Base-by-base conservation (phyloP, 1,139 yeast genomes). In the Debaryomyces psychrophilus region DNA sequence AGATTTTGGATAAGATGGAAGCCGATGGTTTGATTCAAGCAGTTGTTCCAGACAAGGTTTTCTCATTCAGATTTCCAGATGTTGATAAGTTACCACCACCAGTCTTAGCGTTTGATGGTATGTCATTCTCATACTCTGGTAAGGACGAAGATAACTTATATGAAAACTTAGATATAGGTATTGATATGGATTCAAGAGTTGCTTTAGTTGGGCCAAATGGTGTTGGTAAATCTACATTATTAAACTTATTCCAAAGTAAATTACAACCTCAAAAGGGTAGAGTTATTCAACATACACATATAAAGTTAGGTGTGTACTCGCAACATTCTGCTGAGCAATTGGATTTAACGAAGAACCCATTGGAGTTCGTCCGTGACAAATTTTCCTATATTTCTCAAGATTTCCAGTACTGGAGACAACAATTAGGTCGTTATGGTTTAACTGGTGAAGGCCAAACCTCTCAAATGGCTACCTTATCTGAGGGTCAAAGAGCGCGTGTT, bases 141-240 rank as follows among this genome's bases (percentile, higher is more conserved):
- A 85, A 87, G 18, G 71, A 80, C 45, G 97, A 89, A 72, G 87
- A 93, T 69, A 87, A 92, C 71, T 79, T 93, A 62, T 93, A 93
- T 73, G 90, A 88, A 67, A 73, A 88, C 67, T 81, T 93, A 67
- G 95, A 90, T 67, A 93, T 93, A 61, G 99, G 99, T 86, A 93
- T 93, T 54, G 99, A 95, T 79, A 92, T 93, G 98, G 99, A 93
- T 73, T 90, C 98, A 35, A 87, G 99, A 77, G 85, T 92, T 62
- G 99, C 99, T 40, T 81, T 93, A 49, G 99, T 93, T 51, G 99
- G 99, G 37, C 98, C 99, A 66, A 93, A 93, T 72, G 99, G 99
- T 87, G 92, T 93, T 59, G 99, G 99, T 79, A 93, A 93, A 73
- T 92, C 98, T 45, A 93, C 99, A 20, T 77, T 93, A 66, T 83